Evolutionary conservation across 2,329 filamentous ascomycete species (phyloP), one percentile per base, ranked within the genome.

Genomic region (Diaporthe caulivora): DNA sequence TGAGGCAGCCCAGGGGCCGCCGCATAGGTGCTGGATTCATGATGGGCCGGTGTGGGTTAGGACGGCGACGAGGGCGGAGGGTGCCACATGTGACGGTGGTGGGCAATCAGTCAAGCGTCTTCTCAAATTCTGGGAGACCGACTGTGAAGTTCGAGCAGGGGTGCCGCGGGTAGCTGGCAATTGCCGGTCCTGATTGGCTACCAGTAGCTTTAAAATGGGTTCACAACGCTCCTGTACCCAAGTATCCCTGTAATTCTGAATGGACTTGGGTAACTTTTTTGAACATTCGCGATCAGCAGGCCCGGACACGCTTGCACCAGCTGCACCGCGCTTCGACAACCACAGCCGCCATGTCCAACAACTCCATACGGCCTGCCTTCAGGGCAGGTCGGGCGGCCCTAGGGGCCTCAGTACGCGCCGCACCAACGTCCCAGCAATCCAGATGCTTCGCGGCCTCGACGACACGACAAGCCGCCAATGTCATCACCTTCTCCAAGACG

Each of bases 1-100:
- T 94, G 81, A 94, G 90, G 83, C 91, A 92, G 87, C 90, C 90
- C 80, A 94, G 83, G 75, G 93, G 92, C 89, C 93, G 91, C 84
- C 89, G 84, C 80, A 88, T 80, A 74, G 88, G 83, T 77, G 89
- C 86, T 77, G 89, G 87, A 87, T 94, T 95, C 86, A 88, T 90
- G 76, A 79, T 84, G 79, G 75, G 70, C 67, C 54, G 78, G 51
- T 64, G 60, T 75, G 72, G 47, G 34, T 68, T 24, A 72, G 55
- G 65, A 72, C 68, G 57, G 47, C 64, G 70, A 60, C 73, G 60
- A 65, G 44, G 65, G 47, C n/a, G n/a, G 57, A 60, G 47, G 53
- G 24, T 72, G 67, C 57, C 70, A 37, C 37, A 60, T 55, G 49
- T 70, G 37, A 40, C 31, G 58, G 17, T 75, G 72, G 42, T 75